Percentiles rank a stretch among this genome's conserved stretches.
phyloP scores from a whole-genome alignment of 768 basidiomycete species.

The Leccinum disarticulatum region DNA sequence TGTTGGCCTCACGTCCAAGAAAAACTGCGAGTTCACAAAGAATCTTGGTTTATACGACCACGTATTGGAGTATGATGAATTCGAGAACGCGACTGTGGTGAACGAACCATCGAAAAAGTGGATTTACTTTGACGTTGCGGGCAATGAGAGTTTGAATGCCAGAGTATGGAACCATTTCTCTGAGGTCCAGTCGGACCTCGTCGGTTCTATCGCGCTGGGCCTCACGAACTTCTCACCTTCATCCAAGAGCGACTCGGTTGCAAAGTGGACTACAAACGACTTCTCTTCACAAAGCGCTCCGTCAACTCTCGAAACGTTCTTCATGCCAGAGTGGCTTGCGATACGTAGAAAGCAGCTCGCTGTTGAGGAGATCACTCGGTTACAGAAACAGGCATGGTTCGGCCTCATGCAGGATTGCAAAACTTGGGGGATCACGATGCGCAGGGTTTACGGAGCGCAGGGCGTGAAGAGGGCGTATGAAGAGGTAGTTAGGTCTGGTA shows the following conservation, averaged over 20 bases:
- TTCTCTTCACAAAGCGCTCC: slow-evolving; percentile 19
- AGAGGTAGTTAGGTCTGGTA: slow-evolving; percentile 41
- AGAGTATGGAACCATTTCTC: slow-evolving; percentile 43
- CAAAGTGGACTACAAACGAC: slow-evolving; percentile 42
- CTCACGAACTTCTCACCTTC: slow-evolving; percentile 56
- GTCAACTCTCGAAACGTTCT: slow-evolving; percentile 50
- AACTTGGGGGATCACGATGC: slow-evolving; percentile 52
- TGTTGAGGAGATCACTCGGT: slow-evolving; percentile 43
- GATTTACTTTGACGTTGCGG: slow-evolving; percentile 67
- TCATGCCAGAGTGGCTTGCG: slow-evolving; percentile 70
- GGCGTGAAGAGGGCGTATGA: slow-evolving; percentile 51
- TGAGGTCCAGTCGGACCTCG: slow-evolving; percentile 27
- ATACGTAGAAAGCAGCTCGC: slow-evolving; percentile 50
- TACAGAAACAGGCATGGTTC: slow-evolving; percentile 60
- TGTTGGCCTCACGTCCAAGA: slow-evolving; percentile 59
- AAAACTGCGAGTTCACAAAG: slow-evolving; percentile 56
- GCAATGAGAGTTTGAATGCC: slow-evolving; percentile 50
- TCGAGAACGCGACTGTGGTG: slow-evolving; percentile 34
- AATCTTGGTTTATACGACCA: slow-evolving; percentile 56
- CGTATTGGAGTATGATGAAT: slow-evolving; percentile 53
- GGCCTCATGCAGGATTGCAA: slow-evolving; percentile 55
- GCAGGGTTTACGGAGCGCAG: slow-evolving; percentile 46
- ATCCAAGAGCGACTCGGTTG: slow-evolving; percentile 30
- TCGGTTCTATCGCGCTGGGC: slow-evolving; percentile 49
- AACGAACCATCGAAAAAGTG: slow-evolving; percentile 38